Percentiles rank a stretch among this genome's conserved stretches.
Conservation (phyloP, 768 basidiomycete species). For the Porphyrellus cyaneotinctus region DNA sequence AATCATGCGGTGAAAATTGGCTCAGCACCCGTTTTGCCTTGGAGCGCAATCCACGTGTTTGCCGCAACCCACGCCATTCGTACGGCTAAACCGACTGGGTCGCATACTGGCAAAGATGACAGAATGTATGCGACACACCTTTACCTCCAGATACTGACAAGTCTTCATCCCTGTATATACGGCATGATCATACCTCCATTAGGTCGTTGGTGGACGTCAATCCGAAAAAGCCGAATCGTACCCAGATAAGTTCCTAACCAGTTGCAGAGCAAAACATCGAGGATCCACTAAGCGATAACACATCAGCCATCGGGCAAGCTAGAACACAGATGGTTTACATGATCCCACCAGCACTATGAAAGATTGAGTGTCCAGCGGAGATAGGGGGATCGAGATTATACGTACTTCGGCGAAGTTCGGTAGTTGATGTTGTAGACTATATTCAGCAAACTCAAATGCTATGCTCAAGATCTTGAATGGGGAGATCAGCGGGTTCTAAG, state of each 20-base stretch:
- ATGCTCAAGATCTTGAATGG: conserved; percentile 69
- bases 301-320: conserved; percentile 8
- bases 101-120: neutral
- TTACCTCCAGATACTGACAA: conserved; percentile 85
- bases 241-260: conserved; percentile 85
- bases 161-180: conserved; percentile 68
- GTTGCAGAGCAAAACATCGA: conserved; percentile 84
- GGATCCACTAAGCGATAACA: conserved; percentile 58
- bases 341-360: conserved; percentile 86
- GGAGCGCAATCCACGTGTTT: conserved; percentile 71
- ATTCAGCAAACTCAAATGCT: conserved; percentile 86
- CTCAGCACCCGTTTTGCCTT: conserved; percentile 77
- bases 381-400: conserved; percentile 14
- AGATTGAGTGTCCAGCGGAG: conserved; percentile 18
- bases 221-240: conserved; percentile 28
- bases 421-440: conserved; percentile 84
- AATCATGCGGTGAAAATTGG: conserved; percentile 85
- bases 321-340: conserved; percentile 47
- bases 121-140: conserved; percentile 40
- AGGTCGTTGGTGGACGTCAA: conserved; percentile 11
- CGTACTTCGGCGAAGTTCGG: conserved; percentile 83
- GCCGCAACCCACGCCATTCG: conserved; percentile 79
- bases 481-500: conserved; percentile 8
- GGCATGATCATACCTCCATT: conserved; percentile 4
- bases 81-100: conserved; percentile 53